These are phyloP conservation scores for Bondarzewia mesenterica DNA, from an alignment of 1,284 basidiomycete species.

Conservation along the genomic window DNA sequence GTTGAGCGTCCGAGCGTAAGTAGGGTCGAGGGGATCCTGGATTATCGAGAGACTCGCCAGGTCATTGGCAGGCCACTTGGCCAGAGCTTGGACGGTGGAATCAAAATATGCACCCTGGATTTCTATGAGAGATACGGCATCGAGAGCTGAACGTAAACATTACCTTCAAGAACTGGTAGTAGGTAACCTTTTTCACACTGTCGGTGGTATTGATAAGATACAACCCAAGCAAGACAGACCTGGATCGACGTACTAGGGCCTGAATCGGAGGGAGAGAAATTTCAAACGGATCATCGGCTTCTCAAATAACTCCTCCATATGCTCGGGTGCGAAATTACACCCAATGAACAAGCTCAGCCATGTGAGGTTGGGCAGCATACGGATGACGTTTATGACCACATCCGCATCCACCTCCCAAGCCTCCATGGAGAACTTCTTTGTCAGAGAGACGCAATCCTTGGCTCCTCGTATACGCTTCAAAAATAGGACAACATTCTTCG, in stretches of 20 bases:
- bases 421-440: conserved; percentile 42
- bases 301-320: conserved; percentile 50
- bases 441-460: conserved; percentile 24
- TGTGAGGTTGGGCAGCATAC: conserved; percentile 37
- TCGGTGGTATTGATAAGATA: neutral
- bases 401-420: conserved; percentile 58
- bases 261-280: conserved; percentile 49
- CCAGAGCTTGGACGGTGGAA: conserved; percentile 41
- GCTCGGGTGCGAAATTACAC: conserved; percentile 56
- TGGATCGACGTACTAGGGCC: conserved; percentile 51
- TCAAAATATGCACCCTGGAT: conserved; percentile 64
- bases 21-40: conserved; percentile 49
- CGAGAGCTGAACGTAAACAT: neutral
- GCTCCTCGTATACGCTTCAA: conserved; percentile 38
- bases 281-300: conserved; percentile 29
- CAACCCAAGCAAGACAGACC: neutral
- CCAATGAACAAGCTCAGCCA: conserved; percentile 50
- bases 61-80: conserved; percentile 43
- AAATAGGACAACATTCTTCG: conserved; percentile 38
- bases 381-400: conserved; percentile 48
- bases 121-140: neutral
- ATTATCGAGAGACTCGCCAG: conserved; percentile 50
- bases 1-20: conserved; percentile 21
- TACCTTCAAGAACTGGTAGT: conserved; percentile 59
- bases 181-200: conserved; percentile 59